phyloP scores from a whole-genome alignment of 495 filamentous ascomycete genomes.

The Geoglossum glabrum region DNA sequence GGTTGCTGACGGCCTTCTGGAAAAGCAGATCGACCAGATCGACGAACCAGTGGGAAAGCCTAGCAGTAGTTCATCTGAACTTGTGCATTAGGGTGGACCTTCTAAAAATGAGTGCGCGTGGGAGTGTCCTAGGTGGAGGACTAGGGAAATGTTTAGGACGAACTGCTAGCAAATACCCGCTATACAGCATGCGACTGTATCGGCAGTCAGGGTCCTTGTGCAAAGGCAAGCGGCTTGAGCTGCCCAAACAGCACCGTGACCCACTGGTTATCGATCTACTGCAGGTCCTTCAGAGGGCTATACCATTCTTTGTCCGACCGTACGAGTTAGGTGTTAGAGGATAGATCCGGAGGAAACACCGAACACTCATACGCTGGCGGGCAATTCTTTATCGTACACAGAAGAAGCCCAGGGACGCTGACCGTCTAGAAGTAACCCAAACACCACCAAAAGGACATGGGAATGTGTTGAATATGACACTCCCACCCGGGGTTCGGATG shows the following conservation, averaged over 20 bases:
- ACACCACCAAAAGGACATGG: background rate
- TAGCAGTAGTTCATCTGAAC: constrained; percentile 6
- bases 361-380: background rate
- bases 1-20: constrained; percentile 7
- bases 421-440: background rate
- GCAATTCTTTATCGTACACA: background rate
- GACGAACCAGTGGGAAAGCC: background rate
- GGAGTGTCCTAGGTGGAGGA: constrained; percentile 3
- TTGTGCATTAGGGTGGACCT: background rate
- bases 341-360: background rate
- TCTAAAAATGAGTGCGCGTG: constrained; percentile 6
- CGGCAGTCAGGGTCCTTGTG: background rate
- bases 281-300: background rate
- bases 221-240: background rate
- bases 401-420: background rate
- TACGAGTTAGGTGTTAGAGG: background rate
- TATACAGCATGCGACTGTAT: background rate
- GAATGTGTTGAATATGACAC: background rate
- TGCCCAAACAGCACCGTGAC: background rate
- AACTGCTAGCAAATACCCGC: constrained; percentile 14
- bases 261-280: background rate
- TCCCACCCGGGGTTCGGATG: background rate
- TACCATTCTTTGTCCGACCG: background rate
- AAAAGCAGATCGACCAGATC: constrained; percentile 5
- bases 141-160: constrained; percentile 7